Conservation (phyloP, 202 grass and related monocot species). For the Zoysia matrella region DNA sequence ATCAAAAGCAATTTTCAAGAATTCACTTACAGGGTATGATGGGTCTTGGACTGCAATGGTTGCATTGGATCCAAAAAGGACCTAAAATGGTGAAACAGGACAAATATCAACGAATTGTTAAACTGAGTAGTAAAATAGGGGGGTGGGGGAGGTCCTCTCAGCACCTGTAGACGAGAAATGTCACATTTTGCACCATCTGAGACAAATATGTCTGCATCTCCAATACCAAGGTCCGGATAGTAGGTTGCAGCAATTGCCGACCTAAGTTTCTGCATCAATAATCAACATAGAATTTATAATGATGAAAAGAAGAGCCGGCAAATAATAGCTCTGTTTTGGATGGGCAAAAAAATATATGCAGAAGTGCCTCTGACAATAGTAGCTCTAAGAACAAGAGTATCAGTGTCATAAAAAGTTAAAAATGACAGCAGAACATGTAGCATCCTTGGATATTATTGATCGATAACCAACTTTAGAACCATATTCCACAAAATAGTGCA, state of each 20-base stretch:
- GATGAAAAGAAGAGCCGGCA: background rate
- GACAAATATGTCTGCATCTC: constrained; percentile 92
- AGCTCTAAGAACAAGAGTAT: constrained; percentile 8
- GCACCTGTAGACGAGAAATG: constrained; percentile 94
- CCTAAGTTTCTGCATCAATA: constrained; percentile 78
- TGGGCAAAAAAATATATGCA: too few relatives aligned
- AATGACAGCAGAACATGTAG: background rate
- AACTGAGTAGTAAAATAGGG: background rate
- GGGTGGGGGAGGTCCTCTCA: background rate
- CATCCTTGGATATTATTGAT: constrained; percentile 15
- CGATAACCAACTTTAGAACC: background rate
- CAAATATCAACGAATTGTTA: constrained; percentile 19
- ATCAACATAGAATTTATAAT: constrained; percentile 16
- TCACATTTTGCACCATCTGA: constrained; percentile 99
- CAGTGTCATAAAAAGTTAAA: constrained; percentile 9
- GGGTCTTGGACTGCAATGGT: constrained; percentile 95
- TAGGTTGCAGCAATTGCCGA: constrained; percentile 75
- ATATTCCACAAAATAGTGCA: constrained; percentile 15
- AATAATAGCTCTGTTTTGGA: background rate
- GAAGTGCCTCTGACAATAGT: background rate
- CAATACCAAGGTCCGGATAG: constrained; percentile 83
- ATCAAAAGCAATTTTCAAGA: constrained; percentile 18
- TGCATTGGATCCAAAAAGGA: constrained; percentile 86
- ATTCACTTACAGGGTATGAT: constrained; percentile 80
- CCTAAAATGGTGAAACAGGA: constrained; percentile 50